Evolutionary conservation across 176 grass and related monocot species (phyloP), one percentile per base, ranked within the genome.

Genomic region (Paspalum vaginatum): DNA sequence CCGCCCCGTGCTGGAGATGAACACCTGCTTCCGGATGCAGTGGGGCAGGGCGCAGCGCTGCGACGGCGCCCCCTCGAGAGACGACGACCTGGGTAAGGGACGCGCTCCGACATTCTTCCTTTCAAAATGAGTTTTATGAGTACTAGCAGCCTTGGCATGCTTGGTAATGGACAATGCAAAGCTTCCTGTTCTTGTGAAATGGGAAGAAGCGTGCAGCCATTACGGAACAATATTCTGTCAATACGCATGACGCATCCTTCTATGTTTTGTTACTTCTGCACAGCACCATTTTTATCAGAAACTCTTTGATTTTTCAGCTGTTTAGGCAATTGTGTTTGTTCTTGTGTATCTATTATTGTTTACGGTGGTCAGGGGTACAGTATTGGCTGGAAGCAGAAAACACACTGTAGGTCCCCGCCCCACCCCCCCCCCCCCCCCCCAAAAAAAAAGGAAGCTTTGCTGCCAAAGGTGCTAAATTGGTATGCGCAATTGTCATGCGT

Each of bases 1-100:
- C 8, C 87, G 80, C 5, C 92, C 92, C 11, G 83, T 98, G 71
- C 67, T 98, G 16, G 96, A 98, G 79, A 91, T 93, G 50, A 98
- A 98, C 79, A 98, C 90, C 17, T 95, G 92, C 86, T 95, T 93
- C 70, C 76, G 88, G 9, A 98, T 95, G 92, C 93, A 94, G 53
- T 98, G 96, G 96, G 96, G 90, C 22, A 98, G 76, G 75, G 83
- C 96, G 42, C 83, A 95, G 82, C 92, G 96, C 59, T 98, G 96
- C 82, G 86, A 93, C 26, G 88, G 96, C 12, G 44, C 7, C 8
- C 74, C 75, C 10, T 91, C 81, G 6, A 68, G 60, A 48, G 90
- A 89, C 25, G 88, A 93, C 14, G 88, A 84, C 70, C 85, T 74
- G 75, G 90, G 96, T 98, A 84, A 67, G 50, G 44, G 40, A 0